Evolutionary conservation across 352 stramenopile species (phyloP).

Genomic region (Globisporangium takayamanum): DNA sequence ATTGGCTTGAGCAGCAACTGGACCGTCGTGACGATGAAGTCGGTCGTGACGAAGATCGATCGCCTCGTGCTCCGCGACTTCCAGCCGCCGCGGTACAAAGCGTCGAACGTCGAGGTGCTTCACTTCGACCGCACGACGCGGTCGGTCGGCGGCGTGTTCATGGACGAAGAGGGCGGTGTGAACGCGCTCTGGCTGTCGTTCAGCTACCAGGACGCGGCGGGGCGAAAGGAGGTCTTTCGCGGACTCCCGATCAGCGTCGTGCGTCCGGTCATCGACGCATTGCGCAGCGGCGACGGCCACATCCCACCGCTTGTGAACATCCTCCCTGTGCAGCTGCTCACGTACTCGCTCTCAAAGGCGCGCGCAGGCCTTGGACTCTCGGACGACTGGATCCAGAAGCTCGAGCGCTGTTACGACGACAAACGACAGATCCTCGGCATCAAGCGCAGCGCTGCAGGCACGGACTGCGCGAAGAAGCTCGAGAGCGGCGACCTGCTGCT

Average conservation of each 20-base stretch:
- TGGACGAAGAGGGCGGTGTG: slow-evolving; percentile 61
- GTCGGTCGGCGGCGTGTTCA: slow-evolving; percentile 81
- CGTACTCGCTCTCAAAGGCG: slow-evolving; percentile 84
- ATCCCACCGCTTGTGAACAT: slow-evolving; percentile 57
- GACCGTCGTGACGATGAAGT: slow-evolving; percentile 84
- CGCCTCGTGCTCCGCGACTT: slow-evolving; percentile 79
- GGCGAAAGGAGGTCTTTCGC: slow-evolving; percentile 81
- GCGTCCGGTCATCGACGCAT: slow-evolving; percentile 50
- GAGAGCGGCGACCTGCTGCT: slow-evolving; percentile 81
- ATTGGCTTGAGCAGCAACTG: slow-evolving; percentile 83
- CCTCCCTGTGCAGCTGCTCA: slow-evolving; percentile 68
- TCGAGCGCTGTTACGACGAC: slow-evolving; percentile 69
- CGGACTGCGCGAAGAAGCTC: slow-evolving; percentile 56
- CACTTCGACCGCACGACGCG: slow-evolving; percentile 88
- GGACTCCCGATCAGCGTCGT: slow-evolving; percentile 65
- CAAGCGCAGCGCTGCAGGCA: slow-evolving; percentile 67
- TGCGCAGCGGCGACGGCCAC: slow-evolving; percentile 26
- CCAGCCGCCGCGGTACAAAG: slow-evolving; percentile 80
- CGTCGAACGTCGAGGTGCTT: slow-evolving; percentile 77
- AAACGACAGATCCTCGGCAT: slow-evolving; percentile 86
- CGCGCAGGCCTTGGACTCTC: slow-evolving; percentile 77
- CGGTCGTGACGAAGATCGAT: slow-evolving; percentile 80
- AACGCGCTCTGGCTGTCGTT: slow-evolving; percentile 84
- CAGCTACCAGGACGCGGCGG: slow-evolving; percentile 74
- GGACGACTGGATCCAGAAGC: slow-evolving; percentile 79